Evolutionary conservation across 2,329 filamentous ascomycete species (phyloP), one percentile per base, ranked within the genome.

Genomic region (Ilyonectria robusta): DNA sequence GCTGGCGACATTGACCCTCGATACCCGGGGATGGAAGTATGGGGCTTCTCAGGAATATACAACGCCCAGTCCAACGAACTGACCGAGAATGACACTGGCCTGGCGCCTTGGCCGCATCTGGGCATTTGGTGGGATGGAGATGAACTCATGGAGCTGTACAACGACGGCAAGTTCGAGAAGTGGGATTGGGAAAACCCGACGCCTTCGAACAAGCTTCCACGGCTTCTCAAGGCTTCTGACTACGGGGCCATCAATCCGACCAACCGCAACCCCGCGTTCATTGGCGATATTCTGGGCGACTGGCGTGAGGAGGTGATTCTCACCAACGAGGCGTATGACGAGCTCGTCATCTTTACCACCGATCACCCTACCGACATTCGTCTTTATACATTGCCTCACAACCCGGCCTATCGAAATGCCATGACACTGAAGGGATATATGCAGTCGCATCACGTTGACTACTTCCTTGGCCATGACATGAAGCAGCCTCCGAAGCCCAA

Each of bases 391-490:
- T 66, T 76, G 33, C 57, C 72, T 1, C 72, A 76, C 19, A 76
- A 75, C 57, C 72, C 71, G 8, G 72, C 73, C 1, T 76, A 75
- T n/a, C 69, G 72, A 7, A 75, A 75, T 26, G 65, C 69, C 13
- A 66, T 75, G 69, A 75, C 72, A 0, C 59, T 75, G 11, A 76
- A 76, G 53, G 73, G 72, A 0, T 76, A 75, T 17, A 47, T 71
- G 21, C 70, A 76, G 64, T 69, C 67, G 13, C 70, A 73, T 6
- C 67, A 74, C 26, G 61, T 75, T 1, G 72, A 76, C 40, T 76
- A 74, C 33, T 74, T 68, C 48, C 56, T 75, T 1, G 70, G 72
- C 0, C 56, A 70, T 2, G 66, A 51, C 6, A 75, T 74, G 71
- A 26, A 58, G 19, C 60, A 53, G 31, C 72, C 70, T 6, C 67